Evolutionary conservation across 352 stramenopile genomes (phyloP), one percentile per base, ranked within the genome.

Genomic region (Phytophthora macrochlamydospora): DNA sequence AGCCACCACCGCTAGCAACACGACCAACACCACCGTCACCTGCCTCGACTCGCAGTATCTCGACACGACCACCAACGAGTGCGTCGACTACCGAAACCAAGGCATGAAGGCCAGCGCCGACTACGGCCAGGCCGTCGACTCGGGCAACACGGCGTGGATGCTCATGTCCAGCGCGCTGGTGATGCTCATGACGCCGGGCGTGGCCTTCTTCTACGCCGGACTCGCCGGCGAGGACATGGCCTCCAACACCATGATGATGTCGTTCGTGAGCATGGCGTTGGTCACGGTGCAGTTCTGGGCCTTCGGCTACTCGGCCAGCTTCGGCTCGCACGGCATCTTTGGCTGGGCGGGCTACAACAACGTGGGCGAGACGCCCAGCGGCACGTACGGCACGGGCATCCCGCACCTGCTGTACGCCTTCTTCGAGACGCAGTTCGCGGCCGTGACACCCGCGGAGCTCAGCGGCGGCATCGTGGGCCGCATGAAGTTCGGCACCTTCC

Each of bases 191-290:
- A 89, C 80, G 5, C 83, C 84, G 0, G 84, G 84, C 7, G 76
- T 93, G 13, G 76, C 78, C 13, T 89, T 93, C 69, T 95, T 94
- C 75, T 95, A 95, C 74, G 87, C 84, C 4, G 87, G 87, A 2
- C 78, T 95, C 7, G 85, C 86, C 0, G 83, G 84, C 35, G 79
- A 89, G 51, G 79, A 90, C 40, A 92, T 90, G 75, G 80, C 87
- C 46, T 89, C 88, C 45, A 92, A 91, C 71, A 93, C 84, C 9
- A 90, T 94, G 50, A 89, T 93, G 70, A 91, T 92, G 81, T 92
- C 80, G 37, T 94, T 93, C 62, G 71, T 89, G 38, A 85, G 72
- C 45, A 90, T 91, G 68, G 83, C 81, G 12, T 43, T 92, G 13
- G 78, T 92, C 53, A 89, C 84, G 29, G 77, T 92, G 46, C 83